Evolutionary conservation across 169 alveolate species (phyloP).

Genomic region (Plasmodium knowlesi): DNA sequence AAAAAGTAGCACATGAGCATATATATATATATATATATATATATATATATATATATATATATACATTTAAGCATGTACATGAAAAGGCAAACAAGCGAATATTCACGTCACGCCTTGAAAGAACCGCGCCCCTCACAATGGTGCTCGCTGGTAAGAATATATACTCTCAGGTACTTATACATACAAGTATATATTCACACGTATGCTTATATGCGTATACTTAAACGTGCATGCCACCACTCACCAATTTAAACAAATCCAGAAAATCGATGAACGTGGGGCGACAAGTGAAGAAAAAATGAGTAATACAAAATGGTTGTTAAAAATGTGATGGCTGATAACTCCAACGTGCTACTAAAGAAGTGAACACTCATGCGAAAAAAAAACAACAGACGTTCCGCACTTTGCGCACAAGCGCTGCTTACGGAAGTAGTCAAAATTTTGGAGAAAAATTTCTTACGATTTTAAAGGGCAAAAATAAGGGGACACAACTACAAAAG

Average conservation of each 20-base stretch:
- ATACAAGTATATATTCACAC: neutral
- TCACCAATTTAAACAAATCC: neutral
- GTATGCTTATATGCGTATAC: neutral
- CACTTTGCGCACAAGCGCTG: neutral
- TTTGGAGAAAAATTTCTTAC: neutral
- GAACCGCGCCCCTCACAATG: neutral
- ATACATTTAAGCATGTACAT: neutral
- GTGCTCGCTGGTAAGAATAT: neutral
- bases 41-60: neutral
- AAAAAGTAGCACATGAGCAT: neutral
- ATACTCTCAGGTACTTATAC: neutral
- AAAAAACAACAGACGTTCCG: neutral
- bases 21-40: neutral
- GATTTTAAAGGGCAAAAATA: neutral
- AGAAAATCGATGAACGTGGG: neutral
- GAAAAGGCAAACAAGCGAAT: neutral
- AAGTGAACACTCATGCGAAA: neutral
- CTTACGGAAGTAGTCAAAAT: neutral
- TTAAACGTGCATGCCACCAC: neutral
- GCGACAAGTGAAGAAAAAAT: neutral
- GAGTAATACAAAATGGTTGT: neutral
- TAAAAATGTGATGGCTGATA: neutral
- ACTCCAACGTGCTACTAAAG: neutral
- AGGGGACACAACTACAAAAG: neutral
- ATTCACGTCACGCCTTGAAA: neutral